Conservation (phyloP, 345 rosid genomes). For the Mercurialis annua region DNA sequence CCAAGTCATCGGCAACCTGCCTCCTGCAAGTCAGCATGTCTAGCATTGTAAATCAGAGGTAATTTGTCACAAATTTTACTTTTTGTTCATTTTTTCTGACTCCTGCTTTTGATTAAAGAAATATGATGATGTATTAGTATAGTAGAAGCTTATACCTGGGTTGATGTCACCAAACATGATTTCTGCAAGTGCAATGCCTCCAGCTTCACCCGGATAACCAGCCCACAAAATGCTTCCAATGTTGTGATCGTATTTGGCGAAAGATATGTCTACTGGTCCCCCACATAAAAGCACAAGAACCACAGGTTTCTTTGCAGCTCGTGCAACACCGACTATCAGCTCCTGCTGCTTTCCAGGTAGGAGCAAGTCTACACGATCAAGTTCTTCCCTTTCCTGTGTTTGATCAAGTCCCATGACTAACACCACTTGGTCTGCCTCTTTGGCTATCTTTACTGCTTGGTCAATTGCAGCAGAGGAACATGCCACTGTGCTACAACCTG, state of each 20-base stretch:
- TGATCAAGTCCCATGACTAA: slow-evolving; percentile 82
- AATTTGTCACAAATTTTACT: neutral
- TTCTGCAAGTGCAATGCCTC: slow-evolving; percentile 73
- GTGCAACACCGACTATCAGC: slow-evolving; percentile 53
- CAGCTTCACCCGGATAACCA: slow-evolving; percentile 93
- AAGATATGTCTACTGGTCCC: slow-evolving; percentile 76
- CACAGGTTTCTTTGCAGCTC: slow-evolving; percentile 63
- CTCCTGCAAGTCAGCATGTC: slow-evolving; percentile 45
- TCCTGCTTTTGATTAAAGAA: neutral
- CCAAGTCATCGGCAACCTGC: slow-evolving; percentile 88
- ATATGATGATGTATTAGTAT: neutral
- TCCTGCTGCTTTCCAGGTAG: slow-evolving; percentile 72
- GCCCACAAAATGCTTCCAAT: slow-evolving; percentile 86
- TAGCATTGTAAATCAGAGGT: neutral
- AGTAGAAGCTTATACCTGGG: slow-evolving; percentile 49
- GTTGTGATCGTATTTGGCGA: slow-evolving; percentile 46
- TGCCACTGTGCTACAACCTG: slow-evolving; percentile 58
- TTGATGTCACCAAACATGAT: slow-evolving; percentile 81
- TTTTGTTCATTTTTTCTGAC: too few relatives aligned
- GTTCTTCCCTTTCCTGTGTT: slow-evolving; percentile 69
- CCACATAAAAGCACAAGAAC: slow-evolving; percentile 70
- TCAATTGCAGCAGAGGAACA: slow-evolving; percentile 51
- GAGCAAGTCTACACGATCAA: slow-evolving; percentile 58
- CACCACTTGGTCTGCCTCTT: slow-evolving; percentile 59
- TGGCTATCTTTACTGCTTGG: slow-evolving; percentile 50